A percentile compares a stretch with the other conserved stretches of the same genome.
These are phyloP conservation scores for Grosmannia penicillata DNA, from an alignment of 2,329 filamentous ascomycete species.

Conservation along the genomic window DNA sequence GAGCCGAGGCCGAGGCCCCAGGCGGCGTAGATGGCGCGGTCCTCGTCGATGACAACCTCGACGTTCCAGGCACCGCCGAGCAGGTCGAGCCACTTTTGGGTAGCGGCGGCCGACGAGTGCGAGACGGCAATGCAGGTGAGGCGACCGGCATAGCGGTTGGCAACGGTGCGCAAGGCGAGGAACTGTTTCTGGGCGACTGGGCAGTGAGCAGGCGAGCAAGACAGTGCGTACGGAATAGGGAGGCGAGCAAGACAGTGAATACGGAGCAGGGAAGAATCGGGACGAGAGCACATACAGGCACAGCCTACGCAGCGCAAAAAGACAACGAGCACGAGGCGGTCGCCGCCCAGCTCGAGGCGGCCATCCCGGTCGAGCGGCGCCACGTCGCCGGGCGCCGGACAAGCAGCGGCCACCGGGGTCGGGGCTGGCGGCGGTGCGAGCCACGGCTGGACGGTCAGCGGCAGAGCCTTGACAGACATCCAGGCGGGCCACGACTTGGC, in stretches of 20 bases:
- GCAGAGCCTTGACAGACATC: conserved; percentile 34
- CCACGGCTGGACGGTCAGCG: conserved; percentile 38
- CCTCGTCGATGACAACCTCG: conserved; percentile 39
- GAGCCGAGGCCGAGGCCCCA: conserved; percentile 41
- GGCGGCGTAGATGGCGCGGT: conserved; percentile 39
- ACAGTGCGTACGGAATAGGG: neutral
- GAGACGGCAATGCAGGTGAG: conserved; percentile 44
- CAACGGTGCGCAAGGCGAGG: conserved; percentile 36
- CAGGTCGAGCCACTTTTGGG: conserved; percentile 40
- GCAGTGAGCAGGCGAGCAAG: neutral
- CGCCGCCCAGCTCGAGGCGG: conserved; percentile 27
- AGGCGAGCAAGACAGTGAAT: neutral
- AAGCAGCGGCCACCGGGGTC: conserved; percentile 25
- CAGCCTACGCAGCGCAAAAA: conserved; percentile 41
- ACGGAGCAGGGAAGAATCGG: neutral
- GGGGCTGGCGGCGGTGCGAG: conserved; percentile 34
- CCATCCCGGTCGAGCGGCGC: conserved; percentile 32
- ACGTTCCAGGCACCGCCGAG: conserved; percentile 43
- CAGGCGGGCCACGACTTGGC: conserved; percentile 24
- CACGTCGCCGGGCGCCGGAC: conserved; percentile 31
- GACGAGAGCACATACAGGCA: conserved; percentile 28
- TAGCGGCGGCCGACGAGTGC: conserved; percentile 41
- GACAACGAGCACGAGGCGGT: conserved; percentile 29
- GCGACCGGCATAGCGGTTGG: conserved; percentile 31
- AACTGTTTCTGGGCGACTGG: conserved; percentile 43